phyloP scores from a whole-genome alignment of 768 basidiomycete genomes.

The Calocera viscosa region DNA sequence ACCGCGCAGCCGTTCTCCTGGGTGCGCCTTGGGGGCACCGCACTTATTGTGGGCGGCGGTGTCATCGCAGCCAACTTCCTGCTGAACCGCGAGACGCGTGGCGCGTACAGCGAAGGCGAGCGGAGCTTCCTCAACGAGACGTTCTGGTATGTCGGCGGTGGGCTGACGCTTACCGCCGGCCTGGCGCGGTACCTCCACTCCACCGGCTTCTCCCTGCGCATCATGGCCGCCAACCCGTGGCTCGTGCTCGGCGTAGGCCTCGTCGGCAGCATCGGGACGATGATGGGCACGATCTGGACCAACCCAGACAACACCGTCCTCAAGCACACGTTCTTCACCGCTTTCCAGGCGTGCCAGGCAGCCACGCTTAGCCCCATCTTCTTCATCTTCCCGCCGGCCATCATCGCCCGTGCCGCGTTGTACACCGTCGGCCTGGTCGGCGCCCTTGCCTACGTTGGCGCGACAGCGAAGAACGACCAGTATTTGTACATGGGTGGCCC shows the following conservation, averaged over 20 bases:
- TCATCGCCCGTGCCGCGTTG: constrained; percentile 73
- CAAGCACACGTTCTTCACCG: constrained; percentile 70
- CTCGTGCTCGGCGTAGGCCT: constrained; percentile 71
- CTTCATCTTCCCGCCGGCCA: constrained; percentile 63
- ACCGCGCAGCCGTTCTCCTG: constrained; percentile 4
- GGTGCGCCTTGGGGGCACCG: background rate
- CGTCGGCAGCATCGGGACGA: constrained; percentile 65
- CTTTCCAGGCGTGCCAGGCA: constrained; percentile 74
- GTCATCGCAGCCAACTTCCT: constrained; percentile 50
- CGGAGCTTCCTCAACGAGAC: constrained; percentile 58
- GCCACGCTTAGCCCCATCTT: constrained; percentile 80
- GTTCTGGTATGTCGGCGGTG: constrained; percentile 75
- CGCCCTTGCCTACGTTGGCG: constrained; percentile 73
- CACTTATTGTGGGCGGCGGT: constrained; percentile 41
- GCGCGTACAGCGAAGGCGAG: constrained; percentile 48
- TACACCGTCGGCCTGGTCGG: constrained; percentile 84
- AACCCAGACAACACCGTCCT: constrained; percentile 61
- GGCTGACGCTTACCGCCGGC: constrained; percentile 60
- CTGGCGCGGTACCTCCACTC: constrained; percentile 69
- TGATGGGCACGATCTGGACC: constrained; percentile 73
- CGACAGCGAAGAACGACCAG: constrained; percentile 74
- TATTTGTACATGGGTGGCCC: constrained; percentile 80
- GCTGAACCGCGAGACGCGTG: constrained; percentile 69
- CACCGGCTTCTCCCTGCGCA: constrained; percentile 50
- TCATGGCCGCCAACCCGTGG: constrained; percentile 82